Evolutionary conservation across 768 basidiomycete species (phyloP).

Genomic region (Cyathus striatus): DNA sequence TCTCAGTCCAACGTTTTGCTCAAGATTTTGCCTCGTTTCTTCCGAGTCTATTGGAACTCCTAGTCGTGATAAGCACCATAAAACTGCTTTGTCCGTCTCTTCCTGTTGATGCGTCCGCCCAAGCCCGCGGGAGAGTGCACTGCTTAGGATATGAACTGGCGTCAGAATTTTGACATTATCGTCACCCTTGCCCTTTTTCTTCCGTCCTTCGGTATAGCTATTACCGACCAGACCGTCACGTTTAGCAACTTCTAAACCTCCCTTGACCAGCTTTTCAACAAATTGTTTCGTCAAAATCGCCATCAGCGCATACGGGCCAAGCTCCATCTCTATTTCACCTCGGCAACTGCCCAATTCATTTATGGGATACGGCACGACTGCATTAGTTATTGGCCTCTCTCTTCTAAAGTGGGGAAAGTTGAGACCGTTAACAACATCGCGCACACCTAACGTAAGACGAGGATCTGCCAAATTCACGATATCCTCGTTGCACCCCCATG

Average conservation of each 20-base stretch:
- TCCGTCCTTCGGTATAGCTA: no score
- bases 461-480: slow-evolving; percentile 29
- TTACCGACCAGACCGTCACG: slow-evolving; percentile 24
- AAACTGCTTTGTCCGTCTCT: slow-evolving; percentile 14
- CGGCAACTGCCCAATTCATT: slow-evolving; percentile 20
- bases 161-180: slow-evolving; percentile 29
- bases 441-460: slow-evolving; percentile 22
- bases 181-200: slow-evolving; percentile 8
- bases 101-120: slow-evolving; percentile 5
- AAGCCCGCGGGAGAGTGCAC: slow-evolving; percentile 25
- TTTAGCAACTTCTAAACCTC: slow-evolving; percentile 29
- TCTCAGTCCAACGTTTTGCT: background rate
- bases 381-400: slow-evolving; percentile 1
- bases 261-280: slow-evolving; percentile 26
- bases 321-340: slow-evolving; percentile 21
- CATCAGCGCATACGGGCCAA: slow-evolving; percentile 38
- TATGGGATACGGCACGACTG: slow-evolving; percentile 17
- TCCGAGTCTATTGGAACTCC: slow-evolving; percentile 13
- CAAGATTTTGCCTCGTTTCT: no score
- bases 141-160: slow-evolving; percentile 38
- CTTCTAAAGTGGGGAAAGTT: slow-evolving; percentile 18
- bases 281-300: slow-evolving; percentile 28
- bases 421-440: slow-evolving; percentile 16
- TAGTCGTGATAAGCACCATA: slow-evolving; percentile 23
- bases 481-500: slow-evolving; percentile 2